Conservation (phyloP, 495 filamentous ascomycete genomes). For the Aspergillus indologenus region DNA sequence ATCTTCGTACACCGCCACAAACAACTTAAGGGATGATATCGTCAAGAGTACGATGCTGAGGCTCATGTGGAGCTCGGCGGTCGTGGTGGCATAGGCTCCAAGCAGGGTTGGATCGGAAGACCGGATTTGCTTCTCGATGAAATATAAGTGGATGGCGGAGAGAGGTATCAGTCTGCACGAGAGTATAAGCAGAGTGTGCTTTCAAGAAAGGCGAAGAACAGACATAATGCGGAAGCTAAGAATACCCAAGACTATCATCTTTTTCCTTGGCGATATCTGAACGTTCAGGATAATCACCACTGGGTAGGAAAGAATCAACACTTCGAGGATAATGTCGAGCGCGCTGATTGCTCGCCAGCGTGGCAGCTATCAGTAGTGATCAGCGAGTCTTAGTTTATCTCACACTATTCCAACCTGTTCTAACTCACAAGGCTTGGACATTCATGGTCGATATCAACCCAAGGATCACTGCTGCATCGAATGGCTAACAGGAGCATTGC, state of each 20-base stretch:
- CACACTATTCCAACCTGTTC: not conserved
- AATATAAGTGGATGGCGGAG: conserved; percentile 25
- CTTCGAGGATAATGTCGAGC: conserved; percentile 25
- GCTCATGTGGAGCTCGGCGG: conserved; percentile 27
- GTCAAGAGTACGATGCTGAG: conserved; percentile 25
- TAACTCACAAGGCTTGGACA: conserved; percentile 16
- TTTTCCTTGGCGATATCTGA: conserved; percentile 15
- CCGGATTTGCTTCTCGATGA: conserved; percentile 18
- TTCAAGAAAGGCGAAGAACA: not conserved
- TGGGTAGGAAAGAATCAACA: conserved; percentile 19
- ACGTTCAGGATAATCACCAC: conserved; percentile 21
- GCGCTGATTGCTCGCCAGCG: conserved; percentile 28
- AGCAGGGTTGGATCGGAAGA: conserved; percentile 22
- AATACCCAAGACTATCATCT: conserved; percentile 12
- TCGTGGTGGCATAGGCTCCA: conserved; percentile 26
- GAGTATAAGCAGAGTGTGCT: not conserved
- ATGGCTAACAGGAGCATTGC: conserved; percentile 19
- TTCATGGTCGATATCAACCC: conserved; percentile 19
- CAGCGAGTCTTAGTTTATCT: not conserved
- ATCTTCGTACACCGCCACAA: conserved; percentile 39
- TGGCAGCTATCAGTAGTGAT: conserved; percentile 12
- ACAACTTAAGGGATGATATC: conserved; percentile 35
- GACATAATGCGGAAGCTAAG: conserved; percentile 28
- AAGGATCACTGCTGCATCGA: conserved; percentile 19
- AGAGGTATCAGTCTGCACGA: conserved; percentile 26